Percentiles rank a stretch among this genome's conserved stretches.
Evolutionary conservation across 768 basidiomycete species (phyloP).

Genomic region (Daedaleopsis sinensis): DNA sequence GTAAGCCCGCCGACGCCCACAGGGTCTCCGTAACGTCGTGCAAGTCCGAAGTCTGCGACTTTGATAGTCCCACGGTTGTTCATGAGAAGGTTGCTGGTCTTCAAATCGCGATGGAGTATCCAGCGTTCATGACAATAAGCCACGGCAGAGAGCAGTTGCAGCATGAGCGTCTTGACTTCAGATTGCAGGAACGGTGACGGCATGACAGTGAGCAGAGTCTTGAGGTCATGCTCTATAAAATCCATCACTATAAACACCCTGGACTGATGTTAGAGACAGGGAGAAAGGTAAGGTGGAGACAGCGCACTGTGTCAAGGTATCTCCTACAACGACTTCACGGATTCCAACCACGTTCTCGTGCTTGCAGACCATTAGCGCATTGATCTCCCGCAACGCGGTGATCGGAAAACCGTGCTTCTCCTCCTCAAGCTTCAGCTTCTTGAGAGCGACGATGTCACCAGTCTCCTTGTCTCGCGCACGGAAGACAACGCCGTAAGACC

Average conservation of each 20-base stretch:
- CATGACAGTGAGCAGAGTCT: conserved; percentile 93
- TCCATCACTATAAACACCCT: conserved; percentile 99
- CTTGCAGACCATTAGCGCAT: conserved; percentile 92
- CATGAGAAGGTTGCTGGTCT: conserved; percentile 97
- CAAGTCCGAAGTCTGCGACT: conserved; percentile 97
- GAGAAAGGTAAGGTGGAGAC: background rate
- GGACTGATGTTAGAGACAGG: conserved; percentile 6
- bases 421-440: conserved; percentile 97
- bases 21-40: conserved; percentile 94
- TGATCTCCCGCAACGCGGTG: conserved; percentile 91
- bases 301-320: conserved; percentile 97
- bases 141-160: conserved; percentile 91
- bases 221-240: conserved; percentile 99
- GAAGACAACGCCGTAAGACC: conserved; percentile 96
- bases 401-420: conserved; percentile 99
- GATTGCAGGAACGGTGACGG: conserved; percentile 95
- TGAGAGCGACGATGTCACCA: conserved; percentile 94
- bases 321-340: conserved; percentile 96
- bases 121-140: conserved; percentile 94
- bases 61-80: conserved; percentile 99
- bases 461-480: conserved; percentile 95
- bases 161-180: conserved; percentile 96
- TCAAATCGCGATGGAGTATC: conserved; percentile 97
- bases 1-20: conserved; percentile 97
- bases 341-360: conserved; percentile 98